Base-by-base conservation (phyloP, 306 rosid genomes). In the Canavalia gladiata region DNA sequence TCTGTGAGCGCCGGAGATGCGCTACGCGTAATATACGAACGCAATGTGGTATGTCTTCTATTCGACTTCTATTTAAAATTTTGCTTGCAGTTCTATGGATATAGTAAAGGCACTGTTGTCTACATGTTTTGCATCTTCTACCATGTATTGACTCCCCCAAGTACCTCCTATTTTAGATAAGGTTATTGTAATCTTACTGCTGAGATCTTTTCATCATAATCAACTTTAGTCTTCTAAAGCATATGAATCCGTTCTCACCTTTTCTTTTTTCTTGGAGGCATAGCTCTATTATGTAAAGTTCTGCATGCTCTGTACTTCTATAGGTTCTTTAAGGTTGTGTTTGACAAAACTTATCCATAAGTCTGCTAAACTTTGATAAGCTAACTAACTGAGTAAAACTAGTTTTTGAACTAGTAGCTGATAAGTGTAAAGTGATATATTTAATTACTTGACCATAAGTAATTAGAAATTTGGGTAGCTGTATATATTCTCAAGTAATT, bases 1-100 rank as follows among this genome's bases (percentile, higher is more conserved):
- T 93, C 92, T 18, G 86, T 93, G 6, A 90, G 99, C 70, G 98
- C 97, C 29, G 99, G 99, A 77, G 99, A 96, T 43, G 98, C 99
- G 12, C 69, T 96, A 33, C 97, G 99, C 10, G 68, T 96, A 18
- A 87, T 96, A 64, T 96, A 96, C 9, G 99, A 96, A 91, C 93
- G 91, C 70, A 96, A 94, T 66, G 99, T 94, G 98, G 99, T 96
- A 88, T 39, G 90, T 35, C 10, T 77, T 81, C 30, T 65, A 7
- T 64, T 66, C 42, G 47, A 7, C 25, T 58, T 25, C 35, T 1
- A 12, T 47, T 78, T 79, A 4, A 57, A 45, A 33, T 45, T 39
- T 0, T 68, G 55, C 58, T 3, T 25, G 29, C 50, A 54, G 28
- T 13, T 55, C 37, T 4, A 3, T 46, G 39, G 49, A 9, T 56